Conservation (phyloP, 2,329 filamentous ascomycete genomes). For the Cordyceps javanica region DNA sequence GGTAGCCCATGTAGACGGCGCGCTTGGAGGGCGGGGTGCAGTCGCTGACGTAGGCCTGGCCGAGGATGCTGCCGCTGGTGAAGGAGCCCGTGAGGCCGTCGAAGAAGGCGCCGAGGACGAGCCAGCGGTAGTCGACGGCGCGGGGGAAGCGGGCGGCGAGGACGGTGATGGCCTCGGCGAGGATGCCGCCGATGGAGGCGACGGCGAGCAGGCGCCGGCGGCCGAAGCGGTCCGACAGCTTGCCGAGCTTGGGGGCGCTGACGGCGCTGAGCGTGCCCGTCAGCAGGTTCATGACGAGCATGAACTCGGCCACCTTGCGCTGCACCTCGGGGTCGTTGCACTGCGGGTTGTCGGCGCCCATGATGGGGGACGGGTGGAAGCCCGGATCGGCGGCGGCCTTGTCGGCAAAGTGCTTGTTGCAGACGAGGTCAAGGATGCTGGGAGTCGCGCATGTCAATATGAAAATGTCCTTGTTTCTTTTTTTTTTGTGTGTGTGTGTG, state of each 20-base stretch:
- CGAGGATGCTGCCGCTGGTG: conserved; percentile 68
- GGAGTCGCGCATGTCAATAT: too few relatives aligned
- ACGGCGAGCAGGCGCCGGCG: conserved; percentile 68
- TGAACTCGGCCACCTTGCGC: conserved; percentile 69
- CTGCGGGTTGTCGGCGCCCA: conserved; percentile 67
- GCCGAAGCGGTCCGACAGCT: conserved; percentile 81
- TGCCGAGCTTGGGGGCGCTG: conserved; percentile 74
- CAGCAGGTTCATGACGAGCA: conserved; percentile 66
- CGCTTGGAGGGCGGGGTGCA: conserved; percentile 76
- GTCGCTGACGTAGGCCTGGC: conserved; percentile 83
- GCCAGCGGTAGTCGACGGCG: conserved; percentile 65
- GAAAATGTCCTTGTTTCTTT: too few relatives aligned
- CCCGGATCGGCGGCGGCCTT: conserved; percentile 50
- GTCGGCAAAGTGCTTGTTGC: conserved; percentile 74
- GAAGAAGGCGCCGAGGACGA: conserved; percentile 68
- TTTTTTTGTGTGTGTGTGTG: not conserved
- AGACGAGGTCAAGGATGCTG: conserved; percentile 74
- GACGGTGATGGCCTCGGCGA: conserved; percentile 71
- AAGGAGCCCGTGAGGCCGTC: conserved; percentile 89
- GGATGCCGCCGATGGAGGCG: conserved; percentile 66
- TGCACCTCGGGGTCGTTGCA: conserved; percentile 78
- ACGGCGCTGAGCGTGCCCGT: conserved; percentile 74
- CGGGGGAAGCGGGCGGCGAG: conserved; percentile 71
- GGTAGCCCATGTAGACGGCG: conserved; percentile 78
- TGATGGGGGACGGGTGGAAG: conserved; percentile 54